Evolutionary conservation across 2,329 filamentous ascomycete genomes (phyloP), one percentile per base, ranked within the genome.

Genomic region (Alternaria triticina): DNA sequence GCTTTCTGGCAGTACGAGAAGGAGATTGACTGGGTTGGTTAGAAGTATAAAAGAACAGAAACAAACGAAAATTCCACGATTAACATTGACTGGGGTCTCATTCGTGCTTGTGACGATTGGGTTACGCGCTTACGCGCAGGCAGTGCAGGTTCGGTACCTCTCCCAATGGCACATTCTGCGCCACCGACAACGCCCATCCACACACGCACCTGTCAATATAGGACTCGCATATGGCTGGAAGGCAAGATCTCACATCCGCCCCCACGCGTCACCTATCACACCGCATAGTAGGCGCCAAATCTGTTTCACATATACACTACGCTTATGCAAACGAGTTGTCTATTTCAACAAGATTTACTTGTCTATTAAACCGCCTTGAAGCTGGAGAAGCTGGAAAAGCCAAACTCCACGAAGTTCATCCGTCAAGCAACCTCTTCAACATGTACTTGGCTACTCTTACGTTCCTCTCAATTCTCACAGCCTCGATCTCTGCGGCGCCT

Each of bases 1-100:
- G 61, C 69, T 27, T 84, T 82, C 57, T 85, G 81, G 81, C 69
- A 72, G 54, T 64, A 78, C 47, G 79, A 79, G 74, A 77, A 71
- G 70, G 71, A 76, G 7, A 66, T 74, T 22, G 73, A 77, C 20
- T 83, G 81, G 12, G 65, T 73, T 23, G 73, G 76, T 17, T 83
- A 80, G 81, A 79, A 74, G 46, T 22, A 17, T 7, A 52, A 9
- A 27, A 27, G 2, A 54, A 15, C 15, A 43, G 10, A 11, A 43
- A 27, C 2, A 25, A 54, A 20, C 6, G 10, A 4, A 17, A 5
- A 22, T 8, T 20, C 10, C 7, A 11, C 1, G 3, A 28, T n/a
- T 7, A 2, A 12, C 28, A 11, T 33, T 10, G 0, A 27, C 2
- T 3, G 5, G 13, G 3, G 5, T 17, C 23, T 54, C 5, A n/a